Conservation (phyloP, 2,329 filamentous ascomycete genomes). For the Claviceps sp. region DNA sequence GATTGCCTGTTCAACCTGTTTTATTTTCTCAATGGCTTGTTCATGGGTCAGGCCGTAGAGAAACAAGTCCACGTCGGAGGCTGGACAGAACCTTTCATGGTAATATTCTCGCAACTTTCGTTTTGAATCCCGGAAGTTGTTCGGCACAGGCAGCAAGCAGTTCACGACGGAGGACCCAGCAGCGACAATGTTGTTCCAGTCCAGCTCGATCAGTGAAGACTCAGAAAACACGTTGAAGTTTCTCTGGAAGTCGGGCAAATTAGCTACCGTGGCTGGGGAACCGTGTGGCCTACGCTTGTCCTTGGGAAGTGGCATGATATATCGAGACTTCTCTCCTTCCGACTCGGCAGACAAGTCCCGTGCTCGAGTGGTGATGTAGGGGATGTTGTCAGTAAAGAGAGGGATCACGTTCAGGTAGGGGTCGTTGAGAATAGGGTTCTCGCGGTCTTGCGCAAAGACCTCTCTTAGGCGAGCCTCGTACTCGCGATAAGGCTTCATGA, state of each 20-base stretch:
- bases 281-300: constrained; percentile 48
- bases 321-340: constrained; percentile 45
- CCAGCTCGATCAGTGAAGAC: constrained; percentile 57
- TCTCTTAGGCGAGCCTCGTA: constrained; percentile 55
- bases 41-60: constrained; percentile 68
- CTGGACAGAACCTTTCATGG: constrained; percentile 66
- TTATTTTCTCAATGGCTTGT: constrained; percentile 70
- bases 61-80: constrained; percentile 79
- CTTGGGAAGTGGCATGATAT: constrained; percentile 54
- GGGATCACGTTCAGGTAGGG: constrained; percentile 50
- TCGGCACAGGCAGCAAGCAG: constrained; percentile 57
- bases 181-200: constrained; percentile 73
- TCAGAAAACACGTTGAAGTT: constrained; percentile 79
- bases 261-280: constrained; percentile 53
- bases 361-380: constrained; percentile 46
- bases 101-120: constrained; percentile 58
- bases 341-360: constrained; percentile 45
- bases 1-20: constrained; percentile 63
- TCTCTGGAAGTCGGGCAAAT: constrained; percentile 56
- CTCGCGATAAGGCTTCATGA: constrained; percentile 52
- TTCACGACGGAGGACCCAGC: constrained; percentile 74
- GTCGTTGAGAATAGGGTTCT: constrained; percentile 42
- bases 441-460: constrained; percentile 54
- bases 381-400: constrained; percentile 45
- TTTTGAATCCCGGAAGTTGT: constrained; percentile 48